A percentile compares a stretch with the other conserved stretches of the same genome.
Conservation (phyloP, 148 eudicot species). For the Silene uniflora region DNA sequence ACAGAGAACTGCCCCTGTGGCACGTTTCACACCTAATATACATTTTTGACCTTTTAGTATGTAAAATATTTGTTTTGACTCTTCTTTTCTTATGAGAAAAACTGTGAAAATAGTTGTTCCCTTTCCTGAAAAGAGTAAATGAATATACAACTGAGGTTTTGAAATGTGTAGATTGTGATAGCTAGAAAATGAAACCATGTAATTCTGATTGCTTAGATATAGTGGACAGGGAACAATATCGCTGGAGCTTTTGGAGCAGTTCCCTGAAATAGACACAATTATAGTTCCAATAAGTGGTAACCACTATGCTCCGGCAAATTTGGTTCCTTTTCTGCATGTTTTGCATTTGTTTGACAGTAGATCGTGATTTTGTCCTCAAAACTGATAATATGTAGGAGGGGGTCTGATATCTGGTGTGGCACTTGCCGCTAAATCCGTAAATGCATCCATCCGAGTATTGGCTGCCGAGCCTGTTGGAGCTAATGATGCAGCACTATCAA, state of each 20-base stretch:
- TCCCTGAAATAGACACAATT: slow-evolving; percentile 78
- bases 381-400: slow-evolving; percentile 55
- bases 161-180: too few relatives aligned
- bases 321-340: not conserved
- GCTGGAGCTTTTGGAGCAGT: slow-evolving; percentile 86
- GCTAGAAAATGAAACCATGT: too few relatives aligned
- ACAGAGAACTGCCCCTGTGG: too few relatives aligned
- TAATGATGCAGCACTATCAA: slow-evolving; percentile 85
- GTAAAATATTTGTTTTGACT: too few relatives aligned
- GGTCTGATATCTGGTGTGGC: slow-evolving; percentile 95
- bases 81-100: not conserved
- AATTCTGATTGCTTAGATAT: slow-evolving; percentile 10
- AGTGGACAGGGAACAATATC: slow-evolving; percentile 96
- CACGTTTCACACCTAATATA: too few relatives aligned
- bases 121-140: too few relatives aligned
- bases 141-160: too few relatives aligned
- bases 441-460: slow-evolving; percentile 64
- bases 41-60: too few relatives aligned
- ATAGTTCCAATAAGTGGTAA: slow-evolving; percentile 87
- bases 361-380: not conserved
- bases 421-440: slow-evolving; percentile 87
- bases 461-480: slow-evolving; percentile 99
- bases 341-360: not conserved
- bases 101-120: not conserved
- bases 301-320: not conserved